Percentiles rank a stretch among this genome's conserved stretches.
phyloP scores from a whole-genome alignment of 345 rosid genomes.

The Eucalyptus lansdowneana region DNA sequence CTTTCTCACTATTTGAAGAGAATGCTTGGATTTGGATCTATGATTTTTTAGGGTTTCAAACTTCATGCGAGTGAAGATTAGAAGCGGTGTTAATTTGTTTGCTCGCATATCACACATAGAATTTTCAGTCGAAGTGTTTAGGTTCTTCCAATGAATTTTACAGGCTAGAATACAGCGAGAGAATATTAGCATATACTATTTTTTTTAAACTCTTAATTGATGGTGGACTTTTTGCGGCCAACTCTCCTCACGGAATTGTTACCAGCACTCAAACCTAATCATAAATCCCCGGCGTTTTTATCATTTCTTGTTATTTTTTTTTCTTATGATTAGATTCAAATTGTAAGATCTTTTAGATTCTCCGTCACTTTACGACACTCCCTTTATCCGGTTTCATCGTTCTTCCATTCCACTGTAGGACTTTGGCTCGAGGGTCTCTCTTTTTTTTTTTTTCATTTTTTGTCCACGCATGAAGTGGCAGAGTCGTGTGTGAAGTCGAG shows the following conservation, averaged over 20 bases:
- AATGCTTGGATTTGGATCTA: background rate
- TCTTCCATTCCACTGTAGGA: background rate
- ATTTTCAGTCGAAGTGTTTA: background rate
- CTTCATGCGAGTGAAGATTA: background rate
- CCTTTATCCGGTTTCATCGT: background rate
- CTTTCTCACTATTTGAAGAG: background rate
- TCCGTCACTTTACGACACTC: background rate
- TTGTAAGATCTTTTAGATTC: background rate
- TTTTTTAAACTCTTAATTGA: background rate
- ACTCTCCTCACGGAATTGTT: background rate
- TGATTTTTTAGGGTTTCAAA: background rate
- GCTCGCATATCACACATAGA: background rate
- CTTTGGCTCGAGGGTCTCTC: background rate
- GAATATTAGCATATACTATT: background rate
- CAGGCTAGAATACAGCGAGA: fast-evolving
- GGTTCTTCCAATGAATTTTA: background rate
- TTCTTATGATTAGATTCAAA: background rate
- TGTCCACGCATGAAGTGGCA: background rate
- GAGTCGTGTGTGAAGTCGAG: background rate
- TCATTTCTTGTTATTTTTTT: background rate
- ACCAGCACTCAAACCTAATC: fast-evolving
- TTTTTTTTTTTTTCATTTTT: background rate
- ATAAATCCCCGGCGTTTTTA: fast-evolving
- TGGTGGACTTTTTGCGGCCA: fast-evolving
- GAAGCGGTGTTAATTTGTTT: background rate